These are phyloP conservation scores for Cytidiella melzeri DNA, from an alignment of 768 basidiomycete genomes.

Conservation along the genomic window DNA sequence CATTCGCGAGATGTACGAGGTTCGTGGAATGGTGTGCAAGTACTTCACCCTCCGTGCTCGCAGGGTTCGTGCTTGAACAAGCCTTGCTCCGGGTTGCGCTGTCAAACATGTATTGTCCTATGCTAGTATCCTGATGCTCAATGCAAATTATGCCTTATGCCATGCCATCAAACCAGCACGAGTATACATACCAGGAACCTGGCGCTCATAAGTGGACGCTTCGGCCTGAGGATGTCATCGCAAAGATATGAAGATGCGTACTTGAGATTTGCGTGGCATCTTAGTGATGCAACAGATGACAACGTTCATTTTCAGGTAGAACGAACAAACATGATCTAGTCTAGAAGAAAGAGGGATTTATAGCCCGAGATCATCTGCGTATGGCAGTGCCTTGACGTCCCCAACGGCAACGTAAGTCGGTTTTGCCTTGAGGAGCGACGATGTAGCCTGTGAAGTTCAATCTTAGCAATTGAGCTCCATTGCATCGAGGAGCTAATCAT, in stretches of 20 bases:
- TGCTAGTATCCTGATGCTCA: not conserved
- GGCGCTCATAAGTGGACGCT: too few species aligned
- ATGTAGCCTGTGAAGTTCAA: slow-evolving; percentile 42
- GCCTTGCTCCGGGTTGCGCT: not conserved
- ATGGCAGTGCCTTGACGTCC: slow-evolving; percentile 68
- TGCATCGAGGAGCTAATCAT: slow-evolving; percentile 15
- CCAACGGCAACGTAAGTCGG: slow-evolving; percentile 89
- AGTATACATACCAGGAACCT: too few species aligned
- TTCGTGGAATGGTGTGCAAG: slow-evolving; percentile 41
- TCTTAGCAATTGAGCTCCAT: not conserved
- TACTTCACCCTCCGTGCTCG: slow-evolving; percentile 47
- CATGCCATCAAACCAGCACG: too few species aligned
- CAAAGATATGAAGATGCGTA: too few species aligned
- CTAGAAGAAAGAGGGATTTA: slow-evolving; percentile 27
- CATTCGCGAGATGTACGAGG: slow-evolving; percentile 39
- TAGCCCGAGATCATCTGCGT: slow-evolving; percentile 78
- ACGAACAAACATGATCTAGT: not conserved
- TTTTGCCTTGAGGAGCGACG: slow-evolving; percentile 63
- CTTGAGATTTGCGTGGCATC: too few species aligned
- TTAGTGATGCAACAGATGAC: too few species aligned
- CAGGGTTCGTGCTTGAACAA: slow-evolving; percentile 1
- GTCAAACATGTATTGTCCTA: not conserved
- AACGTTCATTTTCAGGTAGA: too few species aligned
- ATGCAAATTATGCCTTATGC: not conserved
- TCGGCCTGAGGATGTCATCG: too few species aligned